Base-by-base conservation (phyloP, 2,329 filamentous ascomycete species). In the Tricladium varicosporioides region DNA sequence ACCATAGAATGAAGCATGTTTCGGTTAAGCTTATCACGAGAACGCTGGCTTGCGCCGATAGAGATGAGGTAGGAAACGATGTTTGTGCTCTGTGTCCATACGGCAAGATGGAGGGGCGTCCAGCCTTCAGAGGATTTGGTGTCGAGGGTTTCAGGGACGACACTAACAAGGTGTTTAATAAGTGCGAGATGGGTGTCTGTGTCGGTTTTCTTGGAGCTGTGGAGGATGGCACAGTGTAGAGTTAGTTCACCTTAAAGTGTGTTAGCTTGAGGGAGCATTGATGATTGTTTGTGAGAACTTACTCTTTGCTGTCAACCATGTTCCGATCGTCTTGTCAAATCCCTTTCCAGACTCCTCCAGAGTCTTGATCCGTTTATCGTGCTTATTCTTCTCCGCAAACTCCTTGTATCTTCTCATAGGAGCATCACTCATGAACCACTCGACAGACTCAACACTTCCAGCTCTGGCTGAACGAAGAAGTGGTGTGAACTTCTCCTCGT, bases 391-490 rank as follows among this genome's bases (percentile, higher is more conserved):
- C 61, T 84, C 80, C 0, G 85, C 79, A 67, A 92, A 94, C 47
- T 90, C 83, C 22, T 79, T 72, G 66, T 94, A 94, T 53, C 82
- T 77, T 27, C 84, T 78, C 63, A 83, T 73, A 0, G 91, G 89
- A 0, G 83, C 80, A 59, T 90, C 87, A 56, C 87, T 85, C 54
- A 91, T 72, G 69, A 93, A 90, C 83, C 89, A 95, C 67, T 94
- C 85, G 0, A 91, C 82, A 15, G 80, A 80, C 42, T 87, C 81
- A n/a, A 93, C 69, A 16, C 77, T 87, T 2, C 84, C 83, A 1
- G 65, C 64, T 8, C 73, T 65, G 11, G 82, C 85, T 46, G 86
- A 84, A 59, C 79, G 73, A 1, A 89, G 76, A 8, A 89, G 72
- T 2, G 86, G 88, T 2, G 86, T 81, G 0, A 74, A 76, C 33